Evolutionary conservation across 2,329 filamentous ascomycete species (phyloP), one percentile per base, ranked within the genome.

Genomic region (Dothidotthia symphoricarpi): DNA sequence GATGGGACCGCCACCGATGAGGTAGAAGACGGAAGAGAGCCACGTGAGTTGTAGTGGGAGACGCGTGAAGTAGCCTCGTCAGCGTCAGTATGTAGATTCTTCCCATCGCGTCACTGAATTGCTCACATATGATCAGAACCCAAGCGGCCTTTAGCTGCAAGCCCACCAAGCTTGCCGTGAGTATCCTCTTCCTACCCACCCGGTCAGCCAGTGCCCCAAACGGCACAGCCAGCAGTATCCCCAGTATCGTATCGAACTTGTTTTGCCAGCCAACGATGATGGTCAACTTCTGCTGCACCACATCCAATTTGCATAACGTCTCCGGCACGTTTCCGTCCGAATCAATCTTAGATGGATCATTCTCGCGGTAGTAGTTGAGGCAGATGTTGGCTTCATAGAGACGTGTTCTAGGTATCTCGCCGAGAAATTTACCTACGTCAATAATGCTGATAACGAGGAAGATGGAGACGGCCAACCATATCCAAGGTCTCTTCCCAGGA

Each of bases 331-430:
- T 59, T 10, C 71, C 70, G 42, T 69, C 59, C 7, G 51, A 41
- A 1, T 55, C 60, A 45, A 76, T 71, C 41, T 69, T 60, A n/a
- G 60, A 65, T 13, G 70, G 64, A 39, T 75, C 70, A 31, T 66
- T 54, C 19, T 58, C 47, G 24, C 60, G 35, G 45, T 70, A 76
- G 52, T 72, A 71, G 24, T 68, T 61, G 14, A 69, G 62, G 50
- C 73, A 76, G 24, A 72, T 64, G 34, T 75, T 74, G 15, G 68
- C 64, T 48, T 77, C 74, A 56, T 65, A 73, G 26, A 76, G 68
- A 33, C 73, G 69, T 6, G 71, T 74, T 49, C 67, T 65, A 3
- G 73, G 72, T 0, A 71, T 67, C 12, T 68, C 60, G 15, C 68
- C 55, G 39, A 75, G 69, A 42, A 68, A 69, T 8, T 67, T 61